Evolutionary conservation across 441 rosid species (phyloP).

Genomic region (Populus hybrid): DNA sequence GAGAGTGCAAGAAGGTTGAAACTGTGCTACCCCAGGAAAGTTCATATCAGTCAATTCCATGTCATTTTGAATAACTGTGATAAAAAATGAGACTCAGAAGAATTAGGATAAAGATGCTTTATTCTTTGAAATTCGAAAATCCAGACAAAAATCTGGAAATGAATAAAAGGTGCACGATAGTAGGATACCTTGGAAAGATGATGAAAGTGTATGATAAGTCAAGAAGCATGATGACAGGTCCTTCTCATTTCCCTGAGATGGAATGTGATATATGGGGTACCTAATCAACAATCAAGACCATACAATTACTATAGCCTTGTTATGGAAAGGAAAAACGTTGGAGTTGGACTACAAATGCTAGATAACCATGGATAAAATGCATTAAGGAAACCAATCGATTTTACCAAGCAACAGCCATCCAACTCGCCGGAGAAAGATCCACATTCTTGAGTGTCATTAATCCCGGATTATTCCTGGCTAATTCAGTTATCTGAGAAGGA

Average conservation of each 20-base stretch:
- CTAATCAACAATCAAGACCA: constrained; percentile 27
- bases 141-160: not conserved
- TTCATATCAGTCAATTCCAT: not conserved
- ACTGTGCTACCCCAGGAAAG: not conserved
- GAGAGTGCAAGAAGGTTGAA: not conserved
- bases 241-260: constrained; percentile 47
- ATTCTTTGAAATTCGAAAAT: not conserved
- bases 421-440: too few species aligned
- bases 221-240: constrained; percentile 68
- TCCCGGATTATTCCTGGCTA: constrained; percentile 45
- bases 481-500: constrained; percentile 33
- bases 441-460: constrained; percentile 55
- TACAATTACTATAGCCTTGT: not conserved
- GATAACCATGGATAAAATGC: not conserved
- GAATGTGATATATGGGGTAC: constrained; percentile 85
- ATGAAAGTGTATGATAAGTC: constrained; percentile 73
- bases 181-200: constrained; percentile 64
- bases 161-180: not conserved
- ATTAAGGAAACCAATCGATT: not conserved
- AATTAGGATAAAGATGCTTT: not conserved
- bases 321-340: not conserved
- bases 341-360: not conserved
- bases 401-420: constrained; percentile 87
- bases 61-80: not conserved
- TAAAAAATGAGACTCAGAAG: not conserved